Evolutionary conservation across 495 filamentous ascomycete species (phyloP), one percentile per base, ranked within the genome.

Genomic region (Jackrogersella multiformis): DNA sequence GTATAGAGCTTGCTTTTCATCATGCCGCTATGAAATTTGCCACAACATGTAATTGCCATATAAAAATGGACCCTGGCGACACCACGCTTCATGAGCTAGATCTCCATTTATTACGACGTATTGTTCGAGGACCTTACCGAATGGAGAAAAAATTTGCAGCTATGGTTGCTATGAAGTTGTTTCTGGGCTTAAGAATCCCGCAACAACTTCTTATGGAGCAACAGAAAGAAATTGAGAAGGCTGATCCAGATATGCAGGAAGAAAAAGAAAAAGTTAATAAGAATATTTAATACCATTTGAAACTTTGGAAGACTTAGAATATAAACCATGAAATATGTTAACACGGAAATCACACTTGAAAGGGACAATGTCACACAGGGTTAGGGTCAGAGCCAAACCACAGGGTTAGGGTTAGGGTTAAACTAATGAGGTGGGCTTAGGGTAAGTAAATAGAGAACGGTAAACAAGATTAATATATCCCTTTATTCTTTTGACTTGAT

Each of bases 131-230:
- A 0, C 58, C 48, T 2, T 52, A 32, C 20, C 32, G 23, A 15
- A 45, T 71, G 16, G 57, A 55, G n/a, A 58, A 39, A 4, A 68
- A 56, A 16, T 36, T 64, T 5, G 68, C 68, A 2, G 68, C 64
- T 10, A 71, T 71, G 34, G 64, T 63, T 5, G 28, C 32, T 2
- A 71, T 71, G 68, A 71, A 71, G 5, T 12, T 67, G 2, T 68
- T 64, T 10, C n/a, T 70, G 13, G 58, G 63, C 0, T 32, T 67
- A n/a, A 12, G 44, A 1, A 54, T 70, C 0, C 68, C 68, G 15
- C 41, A 24, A 1, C 18, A 28, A 18, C 26, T 66, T 28, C n/a
- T n/a, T 32, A 51, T 51, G 2, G 12, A 51, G 10, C 46, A 20
- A 15, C 2, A 26, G n/a, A 20, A 5, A 15, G 28, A 1, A 10